A percentile compares a stretch with the other conserved stretches of the same genome.
These are phyloP conservation scores for Pyrenochaeta sp. DNA, from an alignment of 2,329 filamentous ascomycete genomes.

Conservation along the genomic window DNA sequence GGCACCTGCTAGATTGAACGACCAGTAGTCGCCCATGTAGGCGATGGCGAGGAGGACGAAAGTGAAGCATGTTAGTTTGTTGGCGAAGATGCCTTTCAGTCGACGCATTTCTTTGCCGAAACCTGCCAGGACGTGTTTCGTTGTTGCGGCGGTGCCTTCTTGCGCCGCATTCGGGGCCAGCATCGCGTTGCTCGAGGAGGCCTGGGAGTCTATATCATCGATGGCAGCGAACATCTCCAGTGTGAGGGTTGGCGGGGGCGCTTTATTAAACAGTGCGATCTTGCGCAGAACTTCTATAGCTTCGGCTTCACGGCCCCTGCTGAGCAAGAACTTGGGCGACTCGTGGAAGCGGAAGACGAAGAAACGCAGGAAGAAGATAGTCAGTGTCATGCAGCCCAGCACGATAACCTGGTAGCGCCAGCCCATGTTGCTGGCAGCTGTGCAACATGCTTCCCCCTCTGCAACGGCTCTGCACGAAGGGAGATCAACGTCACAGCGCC, in stretches of 20 bases:
- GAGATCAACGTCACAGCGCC: conserved; percentile 31
- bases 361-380: conserved; percentile 36
- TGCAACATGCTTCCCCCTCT: conserved; percentile 26
- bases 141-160: conserved; percentile 21
- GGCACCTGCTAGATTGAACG: conserved; percentile 36
- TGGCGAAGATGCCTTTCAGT: conserved; percentile 37
- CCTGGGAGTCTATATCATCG: conserved; percentile 20
- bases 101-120: conserved; percentile 33
- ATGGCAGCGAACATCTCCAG: conserved; percentile 36
- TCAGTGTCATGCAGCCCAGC: conserved; percentile 34
- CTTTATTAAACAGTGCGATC: conserved; percentile 38
- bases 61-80: conserved; percentile 31
- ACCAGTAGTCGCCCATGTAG: conserved; percentile 45
- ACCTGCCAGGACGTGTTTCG: conserved; percentile 27
- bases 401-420: conserved; percentile 40
- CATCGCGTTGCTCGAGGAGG: background rate
- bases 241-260: conserved; percentile 30
- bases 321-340: conserved; percentile 37
- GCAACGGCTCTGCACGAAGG: conserved; percentile 24
- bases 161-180: conserved; percentile 3
- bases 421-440: conserved; percentile 37
- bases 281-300: conserved; percentile 36
- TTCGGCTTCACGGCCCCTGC: conserved; percentile 32
- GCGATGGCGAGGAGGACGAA: conserved; percentile 35
- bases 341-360: conserved; percentile 40